phyloP scores from a whole-genome alignment of 1,284 basidiomycete genomes.

The Laetiporus sulphureus region DNA sequence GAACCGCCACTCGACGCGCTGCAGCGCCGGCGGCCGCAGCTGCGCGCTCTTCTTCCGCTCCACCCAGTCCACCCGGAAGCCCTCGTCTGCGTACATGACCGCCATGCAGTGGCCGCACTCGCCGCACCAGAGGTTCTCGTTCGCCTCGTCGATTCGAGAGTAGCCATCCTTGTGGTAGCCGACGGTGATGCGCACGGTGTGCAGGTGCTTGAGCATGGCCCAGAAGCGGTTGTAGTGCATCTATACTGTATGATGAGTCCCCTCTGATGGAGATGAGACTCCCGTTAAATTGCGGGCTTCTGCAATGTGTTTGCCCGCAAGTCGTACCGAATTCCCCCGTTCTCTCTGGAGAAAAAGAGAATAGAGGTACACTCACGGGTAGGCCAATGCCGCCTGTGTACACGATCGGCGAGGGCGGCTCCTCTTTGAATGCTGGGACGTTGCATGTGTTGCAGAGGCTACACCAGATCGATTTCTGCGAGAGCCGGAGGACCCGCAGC shows the following conservation, averaged over 20 bases:
- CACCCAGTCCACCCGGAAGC: constrained; percentile 11
- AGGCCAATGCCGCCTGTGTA: constrained; percentile 14
- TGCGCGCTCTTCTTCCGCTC: constrained; percentile 10
- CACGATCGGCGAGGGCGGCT: constrained; percentile 10
- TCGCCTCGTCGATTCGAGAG: constrained; percentile 4
- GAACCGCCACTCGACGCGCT: constrained; percentile 14
- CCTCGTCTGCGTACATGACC: constrained; percentile 12
- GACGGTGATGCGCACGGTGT: constrained; percentile 10
- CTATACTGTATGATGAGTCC: constrained; percentile 4
- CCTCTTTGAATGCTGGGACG: constrained; percentile 13
- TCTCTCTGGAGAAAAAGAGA: not conserved
- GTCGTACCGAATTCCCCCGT: no score
- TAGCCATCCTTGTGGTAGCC: constrained; percentile 10
- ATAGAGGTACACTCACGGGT: constrained; percentile 6
- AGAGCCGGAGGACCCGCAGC: constrained; percentile 12
- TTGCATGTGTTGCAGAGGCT: constrained; percentile 16
- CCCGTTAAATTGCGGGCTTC: no score
- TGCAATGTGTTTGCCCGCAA: no score
- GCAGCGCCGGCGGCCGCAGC: constrained; percentile 8
- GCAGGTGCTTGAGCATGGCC: constrained; percentile 8
- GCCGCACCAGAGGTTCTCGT: constrained; percentile 12
- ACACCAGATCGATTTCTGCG: constrained; percentile 15
- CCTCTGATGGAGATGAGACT: no score
- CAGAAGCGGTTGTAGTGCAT: constrained; percentile 10
- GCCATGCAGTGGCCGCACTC: constrained; percentile 18